phyloP scores from a whole-genome alignment of 129 eudicot genomes.

The Arctium minus region DNA sequence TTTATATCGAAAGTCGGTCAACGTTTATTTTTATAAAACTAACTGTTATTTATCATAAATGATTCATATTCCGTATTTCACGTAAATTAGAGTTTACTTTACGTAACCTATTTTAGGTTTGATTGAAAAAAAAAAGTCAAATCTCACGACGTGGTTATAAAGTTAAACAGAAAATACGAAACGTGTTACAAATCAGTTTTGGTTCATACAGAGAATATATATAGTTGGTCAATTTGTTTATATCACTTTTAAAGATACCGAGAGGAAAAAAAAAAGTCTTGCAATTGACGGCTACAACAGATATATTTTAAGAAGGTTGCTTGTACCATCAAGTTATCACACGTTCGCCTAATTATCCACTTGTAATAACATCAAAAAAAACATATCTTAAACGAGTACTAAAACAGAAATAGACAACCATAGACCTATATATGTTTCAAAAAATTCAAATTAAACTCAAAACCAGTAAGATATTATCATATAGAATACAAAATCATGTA shows the following conservation, averaged over 20 bases:
- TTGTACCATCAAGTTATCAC: constrained; percentile 25
- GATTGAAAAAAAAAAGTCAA: not conserved
- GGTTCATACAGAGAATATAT: not conserved
- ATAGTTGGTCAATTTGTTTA: constrained; percentile 11
- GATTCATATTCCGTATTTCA: not conserved
- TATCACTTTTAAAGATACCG: constrained; percentile 7
- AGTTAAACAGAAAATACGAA: not conserved
- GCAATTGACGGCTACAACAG: constrained; percentile 8
- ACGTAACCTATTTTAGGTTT: constrained; percentile 10
- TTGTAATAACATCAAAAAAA: not conserved
- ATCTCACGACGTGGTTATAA: not conserved
- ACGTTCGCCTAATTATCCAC: constrained; percentile 23
- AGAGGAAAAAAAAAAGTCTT: constrained; percentile 3
- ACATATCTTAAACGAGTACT: not conserved
- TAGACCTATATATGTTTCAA: not conserved
- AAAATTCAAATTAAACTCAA: not conserved
- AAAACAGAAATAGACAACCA: not conserved
- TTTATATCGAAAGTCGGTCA: not conserved
- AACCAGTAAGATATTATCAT: too few species aligned
- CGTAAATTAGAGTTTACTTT: not conserved
- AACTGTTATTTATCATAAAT: not conserved
- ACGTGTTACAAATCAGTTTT: not conserved
- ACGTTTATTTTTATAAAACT: not conserved
- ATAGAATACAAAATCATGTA: too few species aligned
- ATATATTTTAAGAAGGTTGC: constrained; percentile 18